Evolutionary conservation across 768 basidiomycete genomes (phyloP).

Genomic region (Macrolepiota dolichaula): DNA sequence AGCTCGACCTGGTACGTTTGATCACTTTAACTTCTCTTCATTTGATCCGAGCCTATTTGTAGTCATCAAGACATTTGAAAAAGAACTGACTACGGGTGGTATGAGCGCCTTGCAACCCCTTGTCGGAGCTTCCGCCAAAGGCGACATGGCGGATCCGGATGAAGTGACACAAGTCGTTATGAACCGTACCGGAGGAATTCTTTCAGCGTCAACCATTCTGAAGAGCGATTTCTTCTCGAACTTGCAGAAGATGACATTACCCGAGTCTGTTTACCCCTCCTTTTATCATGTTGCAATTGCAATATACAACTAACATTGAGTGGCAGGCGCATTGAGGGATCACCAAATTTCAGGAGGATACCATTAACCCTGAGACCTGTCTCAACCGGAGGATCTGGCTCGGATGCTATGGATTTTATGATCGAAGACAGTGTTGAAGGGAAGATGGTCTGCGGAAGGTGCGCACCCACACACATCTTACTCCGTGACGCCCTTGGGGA

Average conservation of each 20-base stretch:
- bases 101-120: constrained; percentile 79
- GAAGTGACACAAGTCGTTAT: constrained; percentile 87
- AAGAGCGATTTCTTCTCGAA: constrained; percentile 95
- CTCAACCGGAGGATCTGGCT: constrained; percentile 22
- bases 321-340: constrained; percentile 78
- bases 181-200: constrained; percentile 78
- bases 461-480: not conserved
- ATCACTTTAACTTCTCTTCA: not conserved
- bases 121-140: constrained; percentile 61
- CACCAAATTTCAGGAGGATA: constrained; percentile 88
- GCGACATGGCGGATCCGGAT: constrained; percentile 80
- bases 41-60: not conserved
- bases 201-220: constrained; percentile 89
- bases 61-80: constrained; percentile 96
- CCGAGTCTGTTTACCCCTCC: constrained; percentile 56
- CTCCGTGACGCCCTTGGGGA: too few relatives aligned
- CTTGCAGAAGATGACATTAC: constrained; percentile 93
- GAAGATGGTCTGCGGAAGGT: constrained; percentile 81
- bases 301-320: not conserved
- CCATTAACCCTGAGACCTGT: constrained; percentile 55
- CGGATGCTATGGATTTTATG: constrained; percentile 33
- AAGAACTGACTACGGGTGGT: constrained; percentile 79
- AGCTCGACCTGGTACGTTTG: constrained; percentile 70
- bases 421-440: constrained; percentile 33
- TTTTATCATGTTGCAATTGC: not conserved